A percentile compares a stretch with the other conserved stretches of the same genome.
Conservation (phyloP, 495 filamentous ascomycete species). For the Penicillium riverlandense region DNA sequence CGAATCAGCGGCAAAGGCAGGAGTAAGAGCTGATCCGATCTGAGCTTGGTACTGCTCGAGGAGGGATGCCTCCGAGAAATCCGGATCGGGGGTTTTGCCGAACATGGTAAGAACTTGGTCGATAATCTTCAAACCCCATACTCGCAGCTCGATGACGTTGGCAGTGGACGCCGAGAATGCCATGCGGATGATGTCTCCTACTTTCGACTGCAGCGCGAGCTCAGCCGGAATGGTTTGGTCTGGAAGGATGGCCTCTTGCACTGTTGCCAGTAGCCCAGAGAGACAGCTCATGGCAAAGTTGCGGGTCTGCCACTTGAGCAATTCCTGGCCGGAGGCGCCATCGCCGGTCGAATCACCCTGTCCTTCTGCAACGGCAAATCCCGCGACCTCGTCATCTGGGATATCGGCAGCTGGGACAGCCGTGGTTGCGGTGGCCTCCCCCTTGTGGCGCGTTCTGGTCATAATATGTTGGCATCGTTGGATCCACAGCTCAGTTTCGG, state of each 20-base stretch:
- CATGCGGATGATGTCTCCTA: conserved; percentile 93
- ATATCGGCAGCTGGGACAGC: conserved; percentile 57
- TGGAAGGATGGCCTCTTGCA: conserved; percentile 63
- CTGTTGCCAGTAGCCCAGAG: conserved; percentile 69
- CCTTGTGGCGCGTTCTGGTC: conserved; percentile 70
- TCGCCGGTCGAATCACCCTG: conserved; percentile 54
- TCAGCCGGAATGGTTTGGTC: conserved; percentile 67
- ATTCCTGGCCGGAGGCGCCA: conserved; percentile 68
- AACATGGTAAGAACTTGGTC: conserved; percentile 93
- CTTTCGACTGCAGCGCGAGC: conserved; percentile 67
- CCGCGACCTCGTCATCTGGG: conserved; percentile 93
- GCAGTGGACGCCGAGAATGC: conserved; percentile 97
- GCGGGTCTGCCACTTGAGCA: conserved; percentile 90
- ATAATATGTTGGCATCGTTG: conserved; percentile 80
- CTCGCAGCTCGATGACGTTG: conserved; percentile 77
- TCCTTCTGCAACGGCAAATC: conserved; percentile 71
- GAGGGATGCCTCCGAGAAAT: conserved; percentile 90
- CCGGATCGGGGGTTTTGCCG: conserved; percentile 89
- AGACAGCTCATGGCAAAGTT: conserved; percentile 91
- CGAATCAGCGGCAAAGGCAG: conserved; percentile 91
- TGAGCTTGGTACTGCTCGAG: conserved; percentile 98
- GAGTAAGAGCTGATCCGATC: conserved; percentile 92
- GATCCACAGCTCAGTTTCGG: conserved; percentile 75
- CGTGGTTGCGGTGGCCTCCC: conserved; percentile 37
- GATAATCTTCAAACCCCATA: conserved; percentile 87